These are phyloP conservation scores for Vanderwaltozyma polyspora DNA, from an alignment of 805 yeast species.

Conservation along the genomic window DNA sequence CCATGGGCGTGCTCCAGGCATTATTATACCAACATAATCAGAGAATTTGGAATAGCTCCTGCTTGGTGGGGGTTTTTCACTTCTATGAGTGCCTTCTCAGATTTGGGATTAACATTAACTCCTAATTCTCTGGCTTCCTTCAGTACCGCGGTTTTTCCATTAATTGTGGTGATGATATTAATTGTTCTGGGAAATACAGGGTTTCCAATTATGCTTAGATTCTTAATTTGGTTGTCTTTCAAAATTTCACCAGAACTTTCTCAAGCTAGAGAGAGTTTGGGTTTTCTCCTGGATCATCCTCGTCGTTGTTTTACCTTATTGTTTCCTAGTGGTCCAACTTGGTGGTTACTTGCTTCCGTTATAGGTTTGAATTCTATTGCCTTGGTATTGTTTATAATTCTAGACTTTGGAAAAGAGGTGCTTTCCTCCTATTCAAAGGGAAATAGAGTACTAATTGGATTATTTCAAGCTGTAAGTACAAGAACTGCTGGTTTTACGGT, in stretches of 20 bases:
- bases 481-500: conserved; percentile 86
- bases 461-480: conserved; percentile 83
- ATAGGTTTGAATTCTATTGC: conserved; percentile 64
- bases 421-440: conserved; percentile 48
- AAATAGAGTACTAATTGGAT: conserved; percentile 62
- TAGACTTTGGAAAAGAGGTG: conserved; percentile 49
- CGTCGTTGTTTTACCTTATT: conserved; percentile 88
- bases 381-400: conserved; percentile 61
- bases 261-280: conserved; percentile 56
- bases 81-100: conserved; percentile 65
- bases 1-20: conserved; percentile 45
- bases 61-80: conserved; percentile 92
- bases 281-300: conserved; percentile 85
- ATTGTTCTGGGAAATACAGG: conserved; percentile 90
- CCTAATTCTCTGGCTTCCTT: conserved; percentile 69
- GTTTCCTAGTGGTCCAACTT: conserved; percentile 84
- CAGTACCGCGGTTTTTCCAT: conserved; percentile 48
- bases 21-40: conserved; percentile 34
- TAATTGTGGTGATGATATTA: conserved; percentile 53
- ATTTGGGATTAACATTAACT: conserved; percentile 70
- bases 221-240: conserved; percentile 68
- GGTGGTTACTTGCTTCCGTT: conserved; percentile 80
- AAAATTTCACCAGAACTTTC: conserved; percentile 56
- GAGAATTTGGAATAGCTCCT: conserved; percentile 50
- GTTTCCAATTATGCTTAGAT: conserved; percentile 72